Evolutionary conservation across 176 grass and related monocot genomes (phyloP), one percentile per base, ranked within the genome.

Genomic region (Ananas comosus): DNA sequence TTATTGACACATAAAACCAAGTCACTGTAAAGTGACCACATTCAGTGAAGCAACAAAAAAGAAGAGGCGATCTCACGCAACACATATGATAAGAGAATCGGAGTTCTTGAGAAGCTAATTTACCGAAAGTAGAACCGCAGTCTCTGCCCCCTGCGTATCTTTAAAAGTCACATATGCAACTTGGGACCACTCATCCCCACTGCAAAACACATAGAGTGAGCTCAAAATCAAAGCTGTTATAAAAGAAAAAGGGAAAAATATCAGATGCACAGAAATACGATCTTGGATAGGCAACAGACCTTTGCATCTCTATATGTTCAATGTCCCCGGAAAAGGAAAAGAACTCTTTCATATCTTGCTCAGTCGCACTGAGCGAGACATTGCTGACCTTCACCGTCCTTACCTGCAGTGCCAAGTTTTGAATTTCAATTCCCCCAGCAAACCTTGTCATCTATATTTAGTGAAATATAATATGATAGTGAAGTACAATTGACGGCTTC

Each of bases 111-210:
- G 9, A 61, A 61, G 56, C 56, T 18, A 14, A 16, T 2, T 82
- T 28, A 99, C 94, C 27, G 94, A 99, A 75, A 99, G 94, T 77
- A 99, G 89, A 76, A 93, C 84, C 63, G 94, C 87, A 64, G 94
- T 93, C 70, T 93, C 89, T 78, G 94, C 89, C 73, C 89, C 94
- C 63, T 99, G 87, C 13, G 71, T 63, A 17, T 93, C 94, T 83
- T 88, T 91, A 78, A 99, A 99, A 65, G 94, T 93, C 19, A 99
- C 94, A 84, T 86, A 93, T 78, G 94, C 94, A 85, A 99, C 74
- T 74, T 99, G 94, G 63, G 89, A 93, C 86, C 88, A 97, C 58
- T 91, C 88, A 72, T 97, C 93, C 9, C 81, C 93, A 66, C 93
- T 97, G 73, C 13, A 51, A 4, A 61, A 10, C 7, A 19, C 56